phyloP scores from a whole-genome alignment of 2,329 filamentous ascomycete species.

The Amesomyces nigricolor region DNA sequence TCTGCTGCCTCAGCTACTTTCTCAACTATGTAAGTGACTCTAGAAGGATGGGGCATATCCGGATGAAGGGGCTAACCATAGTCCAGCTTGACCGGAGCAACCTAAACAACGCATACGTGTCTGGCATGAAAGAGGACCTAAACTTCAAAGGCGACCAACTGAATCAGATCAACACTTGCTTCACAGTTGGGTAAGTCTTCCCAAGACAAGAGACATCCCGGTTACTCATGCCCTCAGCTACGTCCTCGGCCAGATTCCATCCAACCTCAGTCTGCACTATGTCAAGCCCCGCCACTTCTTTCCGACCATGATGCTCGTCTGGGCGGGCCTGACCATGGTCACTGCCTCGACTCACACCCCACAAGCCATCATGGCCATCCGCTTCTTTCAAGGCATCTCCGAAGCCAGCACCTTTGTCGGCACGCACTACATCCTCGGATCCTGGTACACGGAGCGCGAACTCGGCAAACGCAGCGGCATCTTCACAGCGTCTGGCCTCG shows the following conservation, averaged over 20 bases:
- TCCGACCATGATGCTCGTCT: conserved; percentile 57
- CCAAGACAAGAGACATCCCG: too few relatives aligned
- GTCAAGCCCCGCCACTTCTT: conserved; percentile 59
- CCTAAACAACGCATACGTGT: conserved; percentile 50
- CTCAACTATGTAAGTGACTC: conserved; percentile 43
- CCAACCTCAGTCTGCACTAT: conserved; percentile 58
- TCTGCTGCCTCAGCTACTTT: conserved; percentile 56
- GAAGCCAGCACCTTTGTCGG: conserved; percentile 54
- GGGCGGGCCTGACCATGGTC: conserved; percentile 59
- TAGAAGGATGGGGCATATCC: too few relatives aligned
- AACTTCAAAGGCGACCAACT: conserved; percentile 43
- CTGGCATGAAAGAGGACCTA: conserved; percentile 48
- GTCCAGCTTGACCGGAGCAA: conserved; percentile 45
- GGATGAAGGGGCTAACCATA: too few relatives aligned
- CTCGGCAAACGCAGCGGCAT: conserved; percentile 57
- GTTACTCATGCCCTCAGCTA: conserved; percentile 23
- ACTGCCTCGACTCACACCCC: conserved; percentile 49
- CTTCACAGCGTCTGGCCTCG: conserved; percentile 55
- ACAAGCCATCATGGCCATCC: conserved; percentile 53
- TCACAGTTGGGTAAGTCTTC: conserved; percentile 37
- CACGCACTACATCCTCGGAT: conserved; percentile 54
- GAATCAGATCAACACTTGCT: conserved; percentile 49
- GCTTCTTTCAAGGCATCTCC: conserved; percentile 50
- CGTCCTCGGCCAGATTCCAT: conserved; percentile 54
- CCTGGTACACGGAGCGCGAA: conserved; percentile 57